Conservation (phyloP, 2,329 filamentous ascomycete genomes). For the Sporothrix schenckii region DNA sequence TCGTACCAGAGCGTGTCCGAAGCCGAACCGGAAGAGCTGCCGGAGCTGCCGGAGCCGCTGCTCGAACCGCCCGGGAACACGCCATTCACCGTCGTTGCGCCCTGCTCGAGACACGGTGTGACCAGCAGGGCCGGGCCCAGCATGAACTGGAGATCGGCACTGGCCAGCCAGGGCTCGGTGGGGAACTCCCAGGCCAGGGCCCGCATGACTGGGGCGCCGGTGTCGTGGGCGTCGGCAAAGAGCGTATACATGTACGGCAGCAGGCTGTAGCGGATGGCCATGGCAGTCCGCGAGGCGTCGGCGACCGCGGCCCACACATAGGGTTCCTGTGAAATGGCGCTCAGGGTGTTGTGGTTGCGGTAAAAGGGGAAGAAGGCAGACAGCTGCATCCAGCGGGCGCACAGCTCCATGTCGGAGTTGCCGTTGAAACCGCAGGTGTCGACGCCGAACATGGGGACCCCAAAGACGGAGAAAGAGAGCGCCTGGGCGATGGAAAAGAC, state of each 20-base stretch:
- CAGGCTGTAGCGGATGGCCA: slow-evolving; percentile 73
- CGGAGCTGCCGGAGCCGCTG: slow-evolving; percentile 36
- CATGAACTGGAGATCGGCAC: slow-evolving; percentile 55
- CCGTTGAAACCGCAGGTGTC: slow-evolving; percentile 78
- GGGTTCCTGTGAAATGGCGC: slow-evolving; percentile 63
- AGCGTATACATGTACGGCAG: slow-evolving; percentile 82
- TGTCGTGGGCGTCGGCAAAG: slow-evolving; percentile 60
- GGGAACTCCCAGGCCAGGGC: slow-evolving; percentile 75
- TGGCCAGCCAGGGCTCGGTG: slow-evolving; percentile 50
- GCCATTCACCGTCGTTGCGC: slow-evolving; percentile 47
- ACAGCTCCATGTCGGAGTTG: slow-evolving; percentile 68
- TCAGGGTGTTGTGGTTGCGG: slow-evolving; percentile 64
- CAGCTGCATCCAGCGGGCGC: slow-evolving; percentile 73
- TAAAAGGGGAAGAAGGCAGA: slow-evolving; percentile 77
- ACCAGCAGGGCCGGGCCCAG: slow-evolving; percentile 55
- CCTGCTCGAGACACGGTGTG: slow-evolving; percentile 52
- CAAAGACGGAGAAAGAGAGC: slow-evolving; percentile 66
- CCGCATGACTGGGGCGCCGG: slow-evolving; percentile 67
- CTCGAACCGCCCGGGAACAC: slow-evolving; percentile 53
- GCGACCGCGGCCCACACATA: slow-evolving; percentile 69
- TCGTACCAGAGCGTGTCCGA: slow-evolving; percentile 67
- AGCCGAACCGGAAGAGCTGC: slow-evolving; percentile 38
- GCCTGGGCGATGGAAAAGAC: slow-evolving; percentile 60
- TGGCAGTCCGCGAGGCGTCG: slow-evolving; percentile 66
- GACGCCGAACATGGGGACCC: slow-evolving; percentile 68